Conservation (phyloP, 2,329 filamentous ascomycete genomes). For the Trematosphaeria pertusa region DNA sequence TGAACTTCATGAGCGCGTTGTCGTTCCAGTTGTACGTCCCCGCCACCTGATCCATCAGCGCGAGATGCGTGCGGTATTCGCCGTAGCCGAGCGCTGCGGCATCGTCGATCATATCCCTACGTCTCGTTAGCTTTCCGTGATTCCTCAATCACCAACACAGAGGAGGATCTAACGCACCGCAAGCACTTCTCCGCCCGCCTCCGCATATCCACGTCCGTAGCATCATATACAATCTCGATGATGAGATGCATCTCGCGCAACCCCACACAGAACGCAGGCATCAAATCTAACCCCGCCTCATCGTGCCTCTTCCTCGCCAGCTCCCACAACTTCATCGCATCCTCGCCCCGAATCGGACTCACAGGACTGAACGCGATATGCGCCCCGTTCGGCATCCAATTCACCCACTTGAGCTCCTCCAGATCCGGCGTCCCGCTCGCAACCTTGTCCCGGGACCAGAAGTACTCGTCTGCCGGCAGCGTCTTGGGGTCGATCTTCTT, state of each 20-base stretch:
- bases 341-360: conserved; percentile 51
- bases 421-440: conserved; percentile 31
- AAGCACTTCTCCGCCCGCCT: conserved; percentile 30
- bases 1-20: conserved; percentile 52
- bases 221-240: conserved; percentile 44
- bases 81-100: conserved; percentile 51
- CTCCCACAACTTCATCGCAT: conserved; percentile 50
- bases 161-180: conserved; percentile 10
- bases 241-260: conserved; percentile 54
- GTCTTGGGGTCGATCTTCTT: conserved; percentile 21
- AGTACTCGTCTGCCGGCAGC: conserved; percentile 26
- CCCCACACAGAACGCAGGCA: conserved; percentile 34
- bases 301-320: conserved; percentile 29
- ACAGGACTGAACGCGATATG: conserved; percentile 57
- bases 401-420: conserved; percentile 48
- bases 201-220: conserved; percentile 28
- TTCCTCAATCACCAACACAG: conserved; percentile 3
- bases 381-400: conserved; percentile 54
- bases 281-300: conserved; percentile 30
- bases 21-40: conserved; percentile 56
- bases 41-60: conserved; percentile 57
- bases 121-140: conserved; percentile 10
- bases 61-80: conserved; percentile 57
- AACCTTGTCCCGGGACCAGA: conserved; percentile 26
- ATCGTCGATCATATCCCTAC: conserved; percentile 44